These are phyloP conservation scores for Fusarium agapanthi DNA, from an alignment of 2,329 filamentous ascomycete species.

Conservation along the genomic window DNA sequence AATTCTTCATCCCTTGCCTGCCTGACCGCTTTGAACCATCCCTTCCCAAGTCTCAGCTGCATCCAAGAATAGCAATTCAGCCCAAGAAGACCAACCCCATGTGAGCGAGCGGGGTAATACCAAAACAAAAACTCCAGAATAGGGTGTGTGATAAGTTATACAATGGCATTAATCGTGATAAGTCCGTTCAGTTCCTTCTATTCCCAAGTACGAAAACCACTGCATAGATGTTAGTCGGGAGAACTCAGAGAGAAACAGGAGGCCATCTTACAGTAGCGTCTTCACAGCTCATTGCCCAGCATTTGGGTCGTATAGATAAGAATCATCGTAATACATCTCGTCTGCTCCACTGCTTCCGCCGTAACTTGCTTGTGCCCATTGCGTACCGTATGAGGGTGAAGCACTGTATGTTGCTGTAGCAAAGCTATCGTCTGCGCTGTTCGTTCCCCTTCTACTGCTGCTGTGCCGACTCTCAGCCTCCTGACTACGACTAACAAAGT, in stretches of 20 bases:
- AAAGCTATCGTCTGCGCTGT: conserved; percentile 48
- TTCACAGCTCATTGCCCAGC: conserved; percentile 21
- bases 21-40: conserved; percentile 1
- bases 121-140: conserved; percentile 8
- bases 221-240: neutral
- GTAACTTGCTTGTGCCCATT: conserved; percentile 46
- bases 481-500: conserved; percentile 61
- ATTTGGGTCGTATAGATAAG: conserved; percentile 43
- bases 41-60: conserved; percentile 20
- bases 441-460: conserved; percentile 51
- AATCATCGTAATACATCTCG: conserved; percentile 46
- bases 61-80: conserved; percentile 19
- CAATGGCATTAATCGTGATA: conserved; percentile 32
- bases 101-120: conserved; percentile 39
- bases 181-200: conserved; percentile 6
- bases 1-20: neutral
- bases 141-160: conserved; percentile 19
- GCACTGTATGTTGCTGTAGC: conserved; percentile 41
- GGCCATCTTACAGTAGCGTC: conserved; percentile 16
- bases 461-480: conserved; percentile 57
- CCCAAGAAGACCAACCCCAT: conserved; percentile 21
- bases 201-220: conserved; percentile 5
- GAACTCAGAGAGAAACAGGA: neutral
- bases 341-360: conserved; percentile 46
- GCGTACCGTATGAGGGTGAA: conserved; percentile 35